These are phyloP conservation scores for Pisolithus orientalis DNA, from an alignment of 768 basidiomycete species.

Conservation along the genomic window DNA sequence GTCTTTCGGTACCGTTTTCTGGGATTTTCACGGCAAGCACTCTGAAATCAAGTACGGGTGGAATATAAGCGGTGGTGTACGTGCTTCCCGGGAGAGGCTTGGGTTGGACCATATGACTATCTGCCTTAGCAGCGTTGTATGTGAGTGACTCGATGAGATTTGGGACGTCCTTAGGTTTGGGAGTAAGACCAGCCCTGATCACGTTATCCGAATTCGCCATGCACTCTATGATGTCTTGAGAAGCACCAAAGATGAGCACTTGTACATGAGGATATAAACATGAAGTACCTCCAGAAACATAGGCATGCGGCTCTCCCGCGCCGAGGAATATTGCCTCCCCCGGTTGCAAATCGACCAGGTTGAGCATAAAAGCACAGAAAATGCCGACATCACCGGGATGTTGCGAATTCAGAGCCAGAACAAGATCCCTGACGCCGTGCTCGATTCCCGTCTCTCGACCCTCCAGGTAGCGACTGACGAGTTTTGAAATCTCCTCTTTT, in stretches of 20 bases:
- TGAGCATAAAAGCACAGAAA: conserved; percentile 86
- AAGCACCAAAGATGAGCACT: conserved; percentile 2
- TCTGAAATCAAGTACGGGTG: conserved; percentile 90
- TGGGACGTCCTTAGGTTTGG: conserved; percentile 90
- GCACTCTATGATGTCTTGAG: conserved; percentile 91
- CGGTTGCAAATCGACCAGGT: conserved; percentile 69
- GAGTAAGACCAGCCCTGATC: conserved; percentile 95
- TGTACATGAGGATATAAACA: neutral
- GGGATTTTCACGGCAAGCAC: conserved; percentile 61
- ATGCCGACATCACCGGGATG: conserved; percentile 93
- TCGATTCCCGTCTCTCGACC: conserved; percentile 35
- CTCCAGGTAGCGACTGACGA: conserved; percentile 59
- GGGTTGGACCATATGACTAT: conserved; percentile 66
- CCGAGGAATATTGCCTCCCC: conserved; percentile 94
- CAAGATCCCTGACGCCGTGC: conserved; percentile 52
- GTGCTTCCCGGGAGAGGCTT: conserved; percentile 36
- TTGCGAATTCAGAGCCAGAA: conserved; percentile 57
- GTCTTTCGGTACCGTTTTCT: conserved; percentile 41
- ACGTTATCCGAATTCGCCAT: conserved; percentile 99
- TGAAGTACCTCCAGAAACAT: conserved; percentile 79
- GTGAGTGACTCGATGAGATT: conserved; percentile 86
- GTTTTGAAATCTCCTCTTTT: conserved; percentile 44
- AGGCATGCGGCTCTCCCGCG: conserved; percentile 96
- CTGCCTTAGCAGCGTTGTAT: conserved; percentile 65
- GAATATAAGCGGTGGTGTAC: conserved; percentile 66